Evolutionary conservation across 2,329 filamentous ascomycete species (phyloP), one percentile per base, ranked within the genome.

Genomic region (Penicillium crustosum): DNA sequence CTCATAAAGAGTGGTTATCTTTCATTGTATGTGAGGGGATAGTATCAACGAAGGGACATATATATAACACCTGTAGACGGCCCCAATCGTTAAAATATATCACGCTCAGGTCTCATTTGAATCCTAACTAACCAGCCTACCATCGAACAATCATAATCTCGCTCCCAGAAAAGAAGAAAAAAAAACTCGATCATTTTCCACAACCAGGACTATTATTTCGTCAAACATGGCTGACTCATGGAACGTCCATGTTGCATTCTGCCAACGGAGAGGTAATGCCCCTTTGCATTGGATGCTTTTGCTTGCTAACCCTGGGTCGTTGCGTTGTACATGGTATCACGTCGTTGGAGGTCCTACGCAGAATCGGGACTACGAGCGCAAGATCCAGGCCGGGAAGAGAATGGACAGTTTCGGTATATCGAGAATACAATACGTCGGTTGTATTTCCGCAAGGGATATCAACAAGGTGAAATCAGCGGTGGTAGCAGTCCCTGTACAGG

Each of bases 211-310:
- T 13, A 31, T 21, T 9, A 13, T 10, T n/a, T 38, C 48, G 6
- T 21, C 17, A n/a, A 27, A 12, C 9, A 39, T 49, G 23, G 35
- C 13, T 39, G 17, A 27, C 23, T 21, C 35, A 12, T 50, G 21
- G 48, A 13, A 50, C 13, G 13, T 31, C 35, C 39, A 50, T 29
- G 48, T 50, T 7, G 35, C 23, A 13, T 50, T 39, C 48, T 19
- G 48, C 12, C 35, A 50, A 29, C 23, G 48, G 13, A 29, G 48
- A 50, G 48, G 23, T 31, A 21, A 15, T 9, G n/a, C 9, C n/a
- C 27, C 44, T 21, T 39, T 41, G n/a, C 48, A 50, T 27, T 50
- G 48, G 36, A 50, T 50, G 23, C 48, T 50, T 29, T 12, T 50
- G 13, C 36, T 50, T 19, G 17, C 35, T 29, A 17, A 21, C 7